A percentile compares a stretch with the other conserved stretches of the same genome.
phyloP scores from a whole-genome alignment of 495 filamentous ascomycete genomes.

The Cercophora newfieldiana region DNA sequence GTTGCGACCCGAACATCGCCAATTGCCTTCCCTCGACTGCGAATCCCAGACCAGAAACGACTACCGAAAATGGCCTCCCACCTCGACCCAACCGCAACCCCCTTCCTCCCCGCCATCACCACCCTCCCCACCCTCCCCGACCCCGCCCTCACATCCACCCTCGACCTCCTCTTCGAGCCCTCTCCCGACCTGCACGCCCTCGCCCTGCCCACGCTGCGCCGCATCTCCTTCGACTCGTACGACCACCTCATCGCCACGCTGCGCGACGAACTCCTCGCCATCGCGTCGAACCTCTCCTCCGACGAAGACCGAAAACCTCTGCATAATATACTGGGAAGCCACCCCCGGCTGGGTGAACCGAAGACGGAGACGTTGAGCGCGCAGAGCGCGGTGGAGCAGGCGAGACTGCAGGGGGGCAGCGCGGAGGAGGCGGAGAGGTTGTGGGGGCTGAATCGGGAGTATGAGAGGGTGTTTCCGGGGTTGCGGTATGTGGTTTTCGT shows the following conservation, averaged over 20 bases:
- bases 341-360: slow-evolving; percentile 82
- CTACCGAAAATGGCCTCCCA: not conserved
- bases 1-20: not conserved
- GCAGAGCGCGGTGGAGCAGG: slow-evolving; percentile 77
- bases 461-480: slow-evolving; percentile 80
- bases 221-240: slow-evolving; percentile 55
- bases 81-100: slow-evolving; percentile 25
- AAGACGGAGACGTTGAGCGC: slow-evolving; percentile 61
- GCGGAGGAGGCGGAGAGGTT: slow-evolving; percentile 59
- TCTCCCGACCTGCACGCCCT: slow-evolving; percentile 72
- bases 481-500: slow-evolving; percentile 92
- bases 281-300: slow-evolving; percentile 37
- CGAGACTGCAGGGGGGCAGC: slow-evolving; percentile 54
- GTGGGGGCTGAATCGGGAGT: slow-evolving; percentile 69
- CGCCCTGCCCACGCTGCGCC: slow-evolving; percentile 62
- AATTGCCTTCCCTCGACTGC: not conserved
- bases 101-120: slow-evolving; percentile 38
- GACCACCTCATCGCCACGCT: slow-evolving; percentile 29
- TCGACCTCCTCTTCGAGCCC: slow-evolving; percentile 88
- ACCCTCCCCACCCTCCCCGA: slow-evolving; percentile 46
- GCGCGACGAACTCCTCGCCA: slow-evolving; percentile 60
- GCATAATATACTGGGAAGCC: slow-evolving; percentile 74
- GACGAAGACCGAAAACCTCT: slow-evolving; percentile 25
- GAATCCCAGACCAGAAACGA: not conserved
- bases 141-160: slow-evolving; percentile 57